These are phyloP conservation scores for Mycena pura DNA, from an alignment of 768 basidiomycete species.

Conservation along the genomic window DNA sequence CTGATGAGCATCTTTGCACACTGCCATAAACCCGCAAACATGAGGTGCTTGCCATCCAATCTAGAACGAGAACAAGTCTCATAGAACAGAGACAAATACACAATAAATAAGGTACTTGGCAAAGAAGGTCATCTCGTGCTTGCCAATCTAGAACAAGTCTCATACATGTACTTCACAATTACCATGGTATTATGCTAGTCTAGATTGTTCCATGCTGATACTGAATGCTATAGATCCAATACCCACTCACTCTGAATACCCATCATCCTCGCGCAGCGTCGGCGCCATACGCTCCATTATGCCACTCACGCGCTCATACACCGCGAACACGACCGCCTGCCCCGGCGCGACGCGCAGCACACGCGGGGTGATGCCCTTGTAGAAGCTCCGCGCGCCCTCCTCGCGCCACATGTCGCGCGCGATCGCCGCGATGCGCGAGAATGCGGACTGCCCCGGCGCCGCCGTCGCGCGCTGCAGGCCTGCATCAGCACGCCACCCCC, in stretches of 20 bases:
- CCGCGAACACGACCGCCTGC: constrained; percentile 96
- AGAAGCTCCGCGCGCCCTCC: constrained; percentile 91
- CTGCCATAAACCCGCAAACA: too few species aligned
- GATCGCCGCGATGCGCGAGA: constrained; percentile 81
- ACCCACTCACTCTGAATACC: constrained; percentile 67
- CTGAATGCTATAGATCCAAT: neutral
- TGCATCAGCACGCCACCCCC: too few species aligned
- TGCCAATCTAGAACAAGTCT: too few species aligned
- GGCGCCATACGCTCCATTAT: constrained; percentile 74
- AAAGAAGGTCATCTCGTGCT: too few species aligned
- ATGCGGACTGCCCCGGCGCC: constrained; percentile 73
- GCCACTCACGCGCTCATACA: constrained; percentile 88
- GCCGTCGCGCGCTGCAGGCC: constrained; percentile 88
- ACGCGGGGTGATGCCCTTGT: constrained; percentile 98
- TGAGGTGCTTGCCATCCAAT: too few species aligned
- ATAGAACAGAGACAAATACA: too few species aligned
- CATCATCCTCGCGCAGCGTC: constrained; percentile 60
- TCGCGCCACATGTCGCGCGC: constrained; percentile 91
- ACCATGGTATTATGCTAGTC: too few species aligned
- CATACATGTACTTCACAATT: too few species aligned
- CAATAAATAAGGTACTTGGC: too few species aligned
- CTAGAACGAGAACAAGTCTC: too few species aligned
- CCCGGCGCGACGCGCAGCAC: constrained; percentile 97
- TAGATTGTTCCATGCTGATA: too few species aligned
- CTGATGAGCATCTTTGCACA: too few species aligned